Evolutionary conservation across 441 rosid species (phyloP), one percentile per base, ranked within the genome.

Genomic region (Bruguiera hainesii): DNA sequence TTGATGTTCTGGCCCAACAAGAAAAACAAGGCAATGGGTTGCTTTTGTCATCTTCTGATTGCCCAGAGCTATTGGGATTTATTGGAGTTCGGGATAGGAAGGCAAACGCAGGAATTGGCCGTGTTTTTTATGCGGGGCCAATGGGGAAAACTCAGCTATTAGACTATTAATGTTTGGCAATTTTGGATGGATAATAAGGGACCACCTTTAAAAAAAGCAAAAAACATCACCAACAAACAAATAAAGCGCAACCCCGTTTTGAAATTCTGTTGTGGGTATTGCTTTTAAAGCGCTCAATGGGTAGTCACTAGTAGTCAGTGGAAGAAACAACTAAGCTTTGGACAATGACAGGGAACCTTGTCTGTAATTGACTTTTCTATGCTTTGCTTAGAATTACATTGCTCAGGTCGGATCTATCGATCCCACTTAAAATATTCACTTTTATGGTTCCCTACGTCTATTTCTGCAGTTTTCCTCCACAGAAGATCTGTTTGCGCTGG

Each of bases 121-220:
- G 62, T 72, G 61, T 73, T 71, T 83, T 70, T 55, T 73, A 68
- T 58, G 66, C 60, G 56, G 58, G 75, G 79, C 11, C 11, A 10
- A 1, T 9, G 15, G 15, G 46, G 18, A 42, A 77, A 75, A 72
- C 81, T 71, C 79, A 33, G 72, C 74, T 46, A 66, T 62, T 37
- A 37, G 15, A 3, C 42, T 10, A 8, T 37, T 33, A 66, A 77
- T 76, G 77, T 81, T 77, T 83, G 81, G 76, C 67, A 60, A 37
- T 77, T 82, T 82, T 83, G 84, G 80, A 77, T 31, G 65, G 67
- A 82, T 64, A 71, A 7, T 15, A 3, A 51, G 75, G 84, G 84
- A 73, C 85, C 85, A 68, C 81, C 31, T 67, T 49, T 30, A 30
- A 30, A 4, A 53, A 23, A 11, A 1, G 13, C 23, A 31, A 60